phyloP scores from a whole-genome alignment of 2,329 filamentous ascomycete genomes.

The Hypoxylon sp. region DNA sequence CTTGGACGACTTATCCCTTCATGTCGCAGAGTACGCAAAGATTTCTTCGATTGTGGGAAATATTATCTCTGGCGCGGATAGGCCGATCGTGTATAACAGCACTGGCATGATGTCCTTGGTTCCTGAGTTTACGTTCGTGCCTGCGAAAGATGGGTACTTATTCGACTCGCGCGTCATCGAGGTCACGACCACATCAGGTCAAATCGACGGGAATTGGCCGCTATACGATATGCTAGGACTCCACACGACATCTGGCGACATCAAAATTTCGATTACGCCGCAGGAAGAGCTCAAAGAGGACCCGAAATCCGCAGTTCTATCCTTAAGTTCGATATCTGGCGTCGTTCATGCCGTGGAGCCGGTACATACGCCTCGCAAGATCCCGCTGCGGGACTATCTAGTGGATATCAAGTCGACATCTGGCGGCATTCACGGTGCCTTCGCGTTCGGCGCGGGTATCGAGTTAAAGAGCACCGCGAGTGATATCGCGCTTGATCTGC shows the following conservation, averaged over 20 bases:
- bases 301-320: slow-evolving; percentile 59
- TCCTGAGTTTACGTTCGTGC: slow-evolving; percentile 47
- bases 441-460: slow-evolving; percentile 59
- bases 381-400: slow-evolving; percentile 65
- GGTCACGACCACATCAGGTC: slow-evolving; percentile 60
- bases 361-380: slow-evolving; percentile 49
- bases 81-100: slow-evolving; percentile 45
- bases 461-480: slow-evolving; percentile 60
- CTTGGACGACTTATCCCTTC: slow-evolving; percentile 57
- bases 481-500: slow-evolving; percentile 57
- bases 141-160: slow-evolving; percentile 56
- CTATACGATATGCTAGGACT: slow-evolving; percentile 65
- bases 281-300: slow-evolving; percentile 56
- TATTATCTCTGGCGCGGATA: slow-evolving; percentile 56
- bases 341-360: slow-evolving; percentile 60
- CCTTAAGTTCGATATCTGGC: slow-evolving; percentile 62
- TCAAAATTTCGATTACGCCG: slow-evolving; percentile 60
- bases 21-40: slow-evolving; percentile 54
- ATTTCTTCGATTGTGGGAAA: slow-evolving; percentile 59
- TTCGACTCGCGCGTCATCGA: slow-evolving; percentile 61
- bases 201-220: slow-evolving; percentile 65
- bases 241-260: slow-evolving; percentile 61
- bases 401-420: slow-evolving; percentile 62
- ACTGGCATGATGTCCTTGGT: neutral
- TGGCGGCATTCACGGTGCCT: slow-evolving; percentile 59